Evolutionary conservation across 2,329 filamentous ascomycete species (phyloP).

Genomic region (Colletotrichum sublineola): DNA sequence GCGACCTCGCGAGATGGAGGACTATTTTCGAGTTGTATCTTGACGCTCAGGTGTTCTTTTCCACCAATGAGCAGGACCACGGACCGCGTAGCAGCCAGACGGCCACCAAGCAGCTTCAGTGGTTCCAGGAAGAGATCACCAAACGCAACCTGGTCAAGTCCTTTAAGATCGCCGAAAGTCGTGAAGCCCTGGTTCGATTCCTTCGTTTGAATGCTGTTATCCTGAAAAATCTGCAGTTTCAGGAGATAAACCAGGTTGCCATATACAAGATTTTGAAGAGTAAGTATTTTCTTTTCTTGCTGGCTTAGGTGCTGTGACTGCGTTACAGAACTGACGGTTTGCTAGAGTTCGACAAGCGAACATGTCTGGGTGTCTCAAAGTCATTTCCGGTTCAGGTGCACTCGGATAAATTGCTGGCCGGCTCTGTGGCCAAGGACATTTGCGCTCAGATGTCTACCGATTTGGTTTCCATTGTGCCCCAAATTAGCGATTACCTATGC

Average conservation of each 20-base stretch:
- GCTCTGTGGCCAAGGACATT: slow-evolving; percentile 79
- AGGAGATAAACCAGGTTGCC: slow-evolving; percentile 84
- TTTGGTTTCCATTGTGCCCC: slow-evolving; percentile 80
- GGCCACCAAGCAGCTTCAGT: slow-evolving; percentile 76
- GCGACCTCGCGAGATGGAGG: slow-evolving; percentile 82
- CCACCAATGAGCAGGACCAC: slow-evolving; percentile 78
- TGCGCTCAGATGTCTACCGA: slow-evolving; percentile 81
- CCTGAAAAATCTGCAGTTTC: slow-evolving; percentile 85
- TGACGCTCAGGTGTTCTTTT: slow-evolving; percentile 86
- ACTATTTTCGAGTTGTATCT: slow-evolving; percentile 86
- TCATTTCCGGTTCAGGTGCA: slow-evolving; percentile 72
- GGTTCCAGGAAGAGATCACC: slow-evolving; percentile 78
- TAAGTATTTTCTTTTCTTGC: slow-evolving; percentile 52
- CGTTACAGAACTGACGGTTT: slow-evolving; percentile 35
- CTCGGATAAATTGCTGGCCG: slow-evolving; percentile 72
- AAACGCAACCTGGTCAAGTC: slow-evolving; percentile 68
- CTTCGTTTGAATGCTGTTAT: slow-evolving; percentile 79
- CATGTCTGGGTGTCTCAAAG: slow-evolving; percentile 76
- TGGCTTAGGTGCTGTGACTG: neutral
- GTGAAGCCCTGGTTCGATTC: slow-evolving; percentile 75
- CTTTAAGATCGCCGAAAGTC: slow-evolving; percentile 77
- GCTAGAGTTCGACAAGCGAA: slow-evolving; percentile 87
- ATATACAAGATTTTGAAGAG: slow-evolving; percentile 89
- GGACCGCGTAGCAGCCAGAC: slow-evolving; percentile 75
- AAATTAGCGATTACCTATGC: slow-evolving; percentile 86